Evolutionary conservation across 805 yeast genomes (phyloP).

Genomic region (Candida peoriensis): DNA sequence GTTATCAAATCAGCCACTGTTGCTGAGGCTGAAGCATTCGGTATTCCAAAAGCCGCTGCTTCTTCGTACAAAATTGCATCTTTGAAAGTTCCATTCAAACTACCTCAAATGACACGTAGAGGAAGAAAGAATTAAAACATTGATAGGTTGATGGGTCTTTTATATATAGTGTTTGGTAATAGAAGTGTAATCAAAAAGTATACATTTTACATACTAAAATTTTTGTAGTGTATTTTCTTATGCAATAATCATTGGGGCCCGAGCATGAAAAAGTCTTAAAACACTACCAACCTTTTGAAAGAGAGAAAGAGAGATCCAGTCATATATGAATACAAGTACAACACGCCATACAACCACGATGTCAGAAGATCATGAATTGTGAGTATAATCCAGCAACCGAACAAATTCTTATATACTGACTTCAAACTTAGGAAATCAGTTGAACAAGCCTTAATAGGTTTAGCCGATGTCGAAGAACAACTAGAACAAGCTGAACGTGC

Average conservation of each 20-base stretch:
- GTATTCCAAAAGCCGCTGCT: conserved; percentile 55
- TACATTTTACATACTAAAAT: too few species aligned
- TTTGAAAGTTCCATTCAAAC: conserved; percentile 80
- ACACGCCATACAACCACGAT: background rate
- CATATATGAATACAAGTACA: too few species aligned
- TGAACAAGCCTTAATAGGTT: conserved; percentile 38
- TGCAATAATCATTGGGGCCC: too few species aligned
- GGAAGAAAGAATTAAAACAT: conserved; percentile 41
- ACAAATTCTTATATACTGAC: too few species aligned
- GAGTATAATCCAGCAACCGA: background rate
- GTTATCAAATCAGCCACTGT: conserved; percentile 63
- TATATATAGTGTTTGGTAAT: too few species aligned
- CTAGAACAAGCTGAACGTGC: conserved; percentile 57
- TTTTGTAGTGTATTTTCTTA: too few species aligned
- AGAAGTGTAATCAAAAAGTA: too few species aligned
- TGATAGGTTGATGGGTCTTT: too few species aligned
- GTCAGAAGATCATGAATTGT: conserved; percentile 5
- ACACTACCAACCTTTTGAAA: too few species aligned
- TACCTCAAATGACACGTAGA: conserved; percentile 77
- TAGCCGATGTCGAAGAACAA: conserved; percentile 55
- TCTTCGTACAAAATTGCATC: conserved; percentile 72
- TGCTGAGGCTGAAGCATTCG: conserved; percentile 71
- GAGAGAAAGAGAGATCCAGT: too few species aligned
- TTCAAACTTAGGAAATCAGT: conserved; percentile 10
- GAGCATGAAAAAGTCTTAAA: too few species aligned